phyloP scores from a whole-genome alignment of 2,329 filamentous ascomycete species.

The Arachnomyces sp. region DNA sequence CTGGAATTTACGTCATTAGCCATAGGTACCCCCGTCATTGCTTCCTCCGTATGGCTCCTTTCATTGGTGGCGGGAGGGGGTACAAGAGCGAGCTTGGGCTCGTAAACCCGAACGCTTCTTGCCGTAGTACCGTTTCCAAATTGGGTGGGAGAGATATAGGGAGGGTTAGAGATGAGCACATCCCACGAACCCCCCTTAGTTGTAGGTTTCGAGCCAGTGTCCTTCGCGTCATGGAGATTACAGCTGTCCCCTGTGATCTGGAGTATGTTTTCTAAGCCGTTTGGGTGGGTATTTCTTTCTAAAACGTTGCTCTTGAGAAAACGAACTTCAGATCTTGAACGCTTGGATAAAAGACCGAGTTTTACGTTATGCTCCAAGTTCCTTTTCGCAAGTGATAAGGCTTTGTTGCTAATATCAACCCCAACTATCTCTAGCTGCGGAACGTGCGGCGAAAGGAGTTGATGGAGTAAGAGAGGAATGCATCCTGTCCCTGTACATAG shows the following conservation, averaged over 20 bases:
- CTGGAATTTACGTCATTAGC: no score
- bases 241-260: background rate
- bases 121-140: slow-evolving; percentile 54
- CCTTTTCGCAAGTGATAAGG: slow-evolving; percentile 54
- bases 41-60: background rate
- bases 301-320: slow-evolving; percentile 44
- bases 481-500: slow-evolving; percentile 88
- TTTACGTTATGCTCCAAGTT: slow-evolving; percentile 53
- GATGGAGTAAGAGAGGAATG: slow-evolving; percentile 68
- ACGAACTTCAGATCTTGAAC: slow-evolving; percentile 27
- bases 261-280: slow-evolving; percentile 14
- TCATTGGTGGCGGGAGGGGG: slow-evolving; percentile 32
- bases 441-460: slow-evolving; percentile 44
- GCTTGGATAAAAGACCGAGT: slow-evolving; percentile 17
- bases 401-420: slow-evolving; percentile 61
- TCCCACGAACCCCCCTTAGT: slow-evolving; percentile 35
- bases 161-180: slow-evolving; percentile 78
- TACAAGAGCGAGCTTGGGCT: slow-evolving; percentile 74
- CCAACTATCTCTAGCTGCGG: slow-evolving; percentile 50
- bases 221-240: background rate
- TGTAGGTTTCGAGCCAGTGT: no score
- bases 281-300: background rate
- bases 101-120: slow-evolving; percentile 69
- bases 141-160: slow-evolving; percentile 66
- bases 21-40: no score